Conservation (phyloP, 2,329 filamentous ascomycete genomes). For the Septoria linicola region DNA sequence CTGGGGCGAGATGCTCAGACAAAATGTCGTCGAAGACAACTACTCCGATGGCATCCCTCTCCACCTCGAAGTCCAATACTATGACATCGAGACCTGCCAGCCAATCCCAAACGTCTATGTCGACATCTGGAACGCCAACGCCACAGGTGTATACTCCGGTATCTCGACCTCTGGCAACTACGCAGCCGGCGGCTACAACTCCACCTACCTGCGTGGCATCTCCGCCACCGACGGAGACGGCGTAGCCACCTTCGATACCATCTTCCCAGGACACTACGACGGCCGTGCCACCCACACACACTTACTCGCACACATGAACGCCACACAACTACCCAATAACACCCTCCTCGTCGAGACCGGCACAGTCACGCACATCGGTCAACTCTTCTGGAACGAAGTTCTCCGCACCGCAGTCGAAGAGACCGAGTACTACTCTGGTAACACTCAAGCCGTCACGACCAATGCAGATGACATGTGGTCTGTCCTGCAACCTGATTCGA, state of each 20-base stretch:
- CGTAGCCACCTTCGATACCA: conserved; percentile 44
- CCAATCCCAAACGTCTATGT: conserved; percentile 45
- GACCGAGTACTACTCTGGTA: conserved; percentile 46
- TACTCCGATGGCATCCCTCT: conserved; percentile 44
- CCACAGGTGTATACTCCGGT: conserved; percentile 49
- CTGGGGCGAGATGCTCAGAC: conserved; percentile 41
- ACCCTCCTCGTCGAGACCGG: conserved; percentile 48
- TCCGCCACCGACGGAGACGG: conserved; percentile 44
- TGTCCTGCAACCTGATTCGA: conserved; percentile 49
- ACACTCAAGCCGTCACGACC: conserved; percentile 45
- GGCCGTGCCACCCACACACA: conserved; percentile 47
- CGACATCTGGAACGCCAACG: conserved; percentile 50
- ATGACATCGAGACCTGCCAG: conserved; percentile 47
- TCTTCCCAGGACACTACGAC: conserved; percentile 49
- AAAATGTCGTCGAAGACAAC: conserved; percentile 45
- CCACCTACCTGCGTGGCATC: conserved; percentile 44
- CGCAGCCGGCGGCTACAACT: conserved; percentile 35
- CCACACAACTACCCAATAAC: conserved; percentile 47
- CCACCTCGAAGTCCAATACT: conserved; percentile 47
- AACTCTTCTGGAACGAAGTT: conserved; percentile 63
- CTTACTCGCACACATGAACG: conserved; percentile 40
- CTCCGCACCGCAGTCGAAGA: conserved; percentile 55
- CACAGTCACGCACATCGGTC: conserved; percentile 59
- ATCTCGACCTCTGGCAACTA: conserved; percentile 33
- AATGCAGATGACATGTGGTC: conserved; percentile 51